Evolutionary conservation across 495 filamentous ascomycete species (phyloP).

Genomic region (Bacidia rubella): DNA sequence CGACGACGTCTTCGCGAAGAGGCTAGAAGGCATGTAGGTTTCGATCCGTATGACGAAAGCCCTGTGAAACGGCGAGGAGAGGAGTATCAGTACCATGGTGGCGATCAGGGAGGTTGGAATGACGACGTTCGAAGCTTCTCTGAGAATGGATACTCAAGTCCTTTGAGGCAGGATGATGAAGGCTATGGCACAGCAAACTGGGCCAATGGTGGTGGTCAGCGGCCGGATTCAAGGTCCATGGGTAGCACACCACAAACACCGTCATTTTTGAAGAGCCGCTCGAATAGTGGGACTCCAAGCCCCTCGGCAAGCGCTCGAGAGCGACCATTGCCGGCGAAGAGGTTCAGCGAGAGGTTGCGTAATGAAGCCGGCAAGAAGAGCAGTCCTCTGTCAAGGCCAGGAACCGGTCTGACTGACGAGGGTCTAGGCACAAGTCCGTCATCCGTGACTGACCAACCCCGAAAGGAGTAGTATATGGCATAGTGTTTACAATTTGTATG

Average conservation of each 20-base stretch:
- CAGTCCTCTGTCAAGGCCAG: conserved; percentile 16
- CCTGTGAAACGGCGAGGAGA: conserved; percentile 51
- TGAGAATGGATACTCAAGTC: not conserved
- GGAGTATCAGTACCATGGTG: conserved; percentile 38
- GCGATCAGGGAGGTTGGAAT: conserved; percentile 8
- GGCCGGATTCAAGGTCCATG: not conserved
- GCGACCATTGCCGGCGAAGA: conserved; percentile 1
- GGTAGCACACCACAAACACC: conserved; percentile 8
- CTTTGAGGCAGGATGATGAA: conserved; percentile 11
- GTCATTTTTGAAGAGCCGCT: conserved; percentile 4
- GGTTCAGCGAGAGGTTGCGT: conserved; percentile 5
- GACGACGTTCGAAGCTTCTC: not conserved
- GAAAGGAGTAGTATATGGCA: not conserved
- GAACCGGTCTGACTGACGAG: conserved; percentile 16
- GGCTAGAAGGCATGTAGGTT: conserved; percentile 68
- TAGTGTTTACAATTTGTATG: not conserved
- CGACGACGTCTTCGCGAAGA: conserved; percentile 58
- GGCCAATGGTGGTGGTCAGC: not conserved
- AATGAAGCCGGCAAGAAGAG: conserved; percentile 10
- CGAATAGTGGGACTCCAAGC: conserved; percentile 26
- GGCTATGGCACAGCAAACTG: conserved; percentile 12
- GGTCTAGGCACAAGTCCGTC: conserved; percentile 18
- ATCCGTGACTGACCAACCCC: not conserved
- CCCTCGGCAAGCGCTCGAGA: conserved; percentile 16
- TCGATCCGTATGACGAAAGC: conserved; percentile 71